A percentile compares a stretch with the other conserved stretches of the same genome.
phyloP scores from a whole-genome alignment of 78 protist species.

The Dictyostelium firmibasis region DNA sequence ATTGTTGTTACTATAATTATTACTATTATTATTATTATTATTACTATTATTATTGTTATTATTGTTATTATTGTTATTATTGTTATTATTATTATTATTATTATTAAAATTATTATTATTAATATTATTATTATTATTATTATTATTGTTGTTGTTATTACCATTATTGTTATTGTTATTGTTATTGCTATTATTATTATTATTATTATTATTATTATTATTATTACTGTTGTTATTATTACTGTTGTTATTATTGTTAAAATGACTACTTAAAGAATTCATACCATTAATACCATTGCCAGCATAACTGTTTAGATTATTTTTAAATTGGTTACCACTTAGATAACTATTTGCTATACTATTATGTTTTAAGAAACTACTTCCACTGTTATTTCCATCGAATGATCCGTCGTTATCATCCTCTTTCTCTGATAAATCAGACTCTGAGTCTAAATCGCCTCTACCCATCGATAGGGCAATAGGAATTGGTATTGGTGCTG shows the following conservation, averaged over 20 bases:
- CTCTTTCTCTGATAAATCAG: not conserved
- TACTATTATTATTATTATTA: not conserved
- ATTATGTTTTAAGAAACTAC: not conserved
- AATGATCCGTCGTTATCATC: not conserved
- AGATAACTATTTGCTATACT: not conserved
- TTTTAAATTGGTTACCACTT: not conserved
- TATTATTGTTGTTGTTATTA: not conserved
- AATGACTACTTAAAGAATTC: constrained; percentile 20
- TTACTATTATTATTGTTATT: not conserved
- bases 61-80: not conserved
- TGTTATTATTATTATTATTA: not conserved
- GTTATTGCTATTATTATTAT: not conserved
- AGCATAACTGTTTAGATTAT: constrained; percentile 3
- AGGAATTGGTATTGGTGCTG: constrained; percentile 76
- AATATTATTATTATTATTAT: not conserved
- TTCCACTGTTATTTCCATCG: not conserved
- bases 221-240: not conserved
- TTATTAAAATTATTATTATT: not conserved
- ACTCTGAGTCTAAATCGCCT: constrained; percentile 19
- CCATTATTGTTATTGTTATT: not conserved
- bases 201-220: not conserved
- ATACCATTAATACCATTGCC: not conserved
- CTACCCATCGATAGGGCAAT: constrained; percentile 5
- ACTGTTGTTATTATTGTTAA: not conserved
- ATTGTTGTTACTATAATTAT: not conserved